Percentiles rank a stretch among this genome's conserved stretches.
Evolutionary conservation across 352 stramenopile species (phyloP).

Genomic region (Phytophthora pseudosyringae): DNA sequence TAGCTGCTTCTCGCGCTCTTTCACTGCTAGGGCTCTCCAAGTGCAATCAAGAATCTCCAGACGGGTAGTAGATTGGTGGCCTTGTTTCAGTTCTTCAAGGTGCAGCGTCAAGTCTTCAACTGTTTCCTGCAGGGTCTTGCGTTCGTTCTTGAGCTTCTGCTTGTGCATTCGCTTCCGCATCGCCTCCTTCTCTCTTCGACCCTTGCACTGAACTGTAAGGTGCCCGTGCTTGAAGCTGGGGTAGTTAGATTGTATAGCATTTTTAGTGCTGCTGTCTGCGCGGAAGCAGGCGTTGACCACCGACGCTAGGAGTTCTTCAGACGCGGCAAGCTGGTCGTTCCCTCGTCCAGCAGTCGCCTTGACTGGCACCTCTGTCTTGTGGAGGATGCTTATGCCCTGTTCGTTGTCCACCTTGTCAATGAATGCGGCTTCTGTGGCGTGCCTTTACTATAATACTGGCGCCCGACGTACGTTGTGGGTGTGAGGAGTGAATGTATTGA

Average conservation of each 20-base stretch:
- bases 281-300: neutral
- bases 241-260: neutral
- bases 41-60: neutral
- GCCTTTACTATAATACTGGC: too few species aligned
- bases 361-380: neutral
- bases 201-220: neutral
- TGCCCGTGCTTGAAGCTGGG: neutral
- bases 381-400: neutral
- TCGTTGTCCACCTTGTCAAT: neutral
- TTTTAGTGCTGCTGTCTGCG: neutral
- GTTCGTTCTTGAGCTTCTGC: slow-evolving; percentile 20
- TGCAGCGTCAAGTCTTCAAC: slow-evolving; percentile 18
- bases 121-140: slow-evolving; percentile 6
- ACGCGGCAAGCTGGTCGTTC: neutral
- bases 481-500: too few species aligned
- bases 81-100: slow-evolving; percentile 11
- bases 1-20: slow-evolving; percentile 16
- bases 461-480: too few species aligned
- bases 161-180: slow-evolving; percentile 23
- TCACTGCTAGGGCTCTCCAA: slow-evolving; percentile 10
- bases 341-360: neutral
- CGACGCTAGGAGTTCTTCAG: neutral
- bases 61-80: neutral
- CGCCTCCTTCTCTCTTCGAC: slow-evolving; percentile 23
- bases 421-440: neutral